These are phyloP conservation scores for Trichoderma pleuroti DNA, from an alignment of 2,329 filamentous ascomycete genomes.

Conservation along the genomic window DNA sequence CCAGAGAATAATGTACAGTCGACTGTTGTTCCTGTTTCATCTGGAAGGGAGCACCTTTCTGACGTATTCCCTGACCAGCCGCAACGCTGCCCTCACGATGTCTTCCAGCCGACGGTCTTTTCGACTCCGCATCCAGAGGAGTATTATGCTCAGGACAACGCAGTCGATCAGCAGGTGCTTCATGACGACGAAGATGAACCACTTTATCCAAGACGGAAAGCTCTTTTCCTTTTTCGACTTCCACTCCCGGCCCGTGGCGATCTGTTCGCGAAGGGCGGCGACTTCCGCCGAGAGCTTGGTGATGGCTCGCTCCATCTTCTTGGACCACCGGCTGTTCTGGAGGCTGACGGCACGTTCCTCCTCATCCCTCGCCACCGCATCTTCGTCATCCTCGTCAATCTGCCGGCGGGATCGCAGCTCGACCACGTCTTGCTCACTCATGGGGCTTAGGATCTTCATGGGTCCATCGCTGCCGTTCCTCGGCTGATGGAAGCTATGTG, in stretches of 20 bases:
- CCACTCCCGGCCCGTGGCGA: conserved; percentile 72
- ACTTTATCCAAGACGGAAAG: conserved; percentile 65
- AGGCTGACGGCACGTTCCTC: conserved; percentile 24
- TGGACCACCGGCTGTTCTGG: conserved; percentile 62
- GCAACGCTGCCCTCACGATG: conserved; percentile 63
- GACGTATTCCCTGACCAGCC: conserved; percentile 55
- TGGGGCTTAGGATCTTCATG: conserved; percentile 74
- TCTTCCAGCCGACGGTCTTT: conserved; percentile 71
- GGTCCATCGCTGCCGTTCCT: conserved; percentile 50
- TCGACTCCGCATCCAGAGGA: conserved; percentile 69
- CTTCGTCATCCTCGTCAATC: conserved; percentile 45
- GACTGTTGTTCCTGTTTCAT: conserved; percentile 33
- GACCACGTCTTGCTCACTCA: conserved; percentile 77
- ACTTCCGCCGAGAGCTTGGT: conserved; percentile 90
- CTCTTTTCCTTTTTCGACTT: conserved; percentile 62
- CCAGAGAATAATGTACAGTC: not conserved
- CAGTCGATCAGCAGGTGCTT: conserved; percentile 75
- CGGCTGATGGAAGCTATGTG: conserved; percentile 46
- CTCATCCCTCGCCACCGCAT: conserved; percentile 34
- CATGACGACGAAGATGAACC: conserved; percentile 64
- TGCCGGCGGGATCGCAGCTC: conserved; percentile 52
- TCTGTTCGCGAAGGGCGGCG: conserved; percentile 85
- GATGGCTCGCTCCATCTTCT: conserved; percentile 77
- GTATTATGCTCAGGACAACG: conserved; percentile 59
- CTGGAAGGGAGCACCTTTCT: conserved; percentile 57